Conservation (phyloP, 345 rosid genomes). For the Limnanthes douglasii region DNA sequence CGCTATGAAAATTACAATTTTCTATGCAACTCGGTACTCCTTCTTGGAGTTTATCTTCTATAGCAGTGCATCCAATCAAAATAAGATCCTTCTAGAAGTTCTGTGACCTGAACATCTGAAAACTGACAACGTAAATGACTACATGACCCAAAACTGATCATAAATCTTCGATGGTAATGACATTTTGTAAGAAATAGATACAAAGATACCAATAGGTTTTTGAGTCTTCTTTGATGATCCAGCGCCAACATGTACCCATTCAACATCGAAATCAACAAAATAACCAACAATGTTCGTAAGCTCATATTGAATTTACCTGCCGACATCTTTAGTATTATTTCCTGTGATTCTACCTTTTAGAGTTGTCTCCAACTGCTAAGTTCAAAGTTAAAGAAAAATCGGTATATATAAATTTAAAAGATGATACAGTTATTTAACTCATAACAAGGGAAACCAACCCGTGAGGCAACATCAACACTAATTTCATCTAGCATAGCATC, state of each 20-base stretch:
- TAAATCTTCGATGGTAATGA: too few species aligned
- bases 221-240: too few species aligned
- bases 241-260: too few species aligned
- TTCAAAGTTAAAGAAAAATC: conserved; percentile 5
- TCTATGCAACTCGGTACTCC: conserved; percentile 93
- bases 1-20: too few species aligned
- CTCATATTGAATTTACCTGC: conserved; percentile 72
- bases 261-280: too few species aligned
- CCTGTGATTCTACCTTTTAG: conserved; percentile 68
- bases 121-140: too few species aligned
- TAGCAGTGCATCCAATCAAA: conserved; percentile 87
- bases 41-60: conserved; percentile 99
- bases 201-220: too few species aligned
- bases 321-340: conserved; percentile 36
- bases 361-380: conserved; percentile 57
- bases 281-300: too few species aligned
- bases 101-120: conserved; percentile 94
- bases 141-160: too few species aligned
- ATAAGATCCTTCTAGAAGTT: conserved; percentile 75
- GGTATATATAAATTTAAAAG: conserved; percentile 1
- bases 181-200: too few species aligned
- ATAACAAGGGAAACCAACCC: conserved; percentile 31
- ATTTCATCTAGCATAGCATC: conserved; percentile 94
- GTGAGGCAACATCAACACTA: conserved; percentile 87
- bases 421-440: neutral